Evolutionary conservation across 2,329 filamentous ascomycete genomes (phyloP), one percentile per base, ranked within the genome.

Genomic region (Mariannaea sp.): DNA sequence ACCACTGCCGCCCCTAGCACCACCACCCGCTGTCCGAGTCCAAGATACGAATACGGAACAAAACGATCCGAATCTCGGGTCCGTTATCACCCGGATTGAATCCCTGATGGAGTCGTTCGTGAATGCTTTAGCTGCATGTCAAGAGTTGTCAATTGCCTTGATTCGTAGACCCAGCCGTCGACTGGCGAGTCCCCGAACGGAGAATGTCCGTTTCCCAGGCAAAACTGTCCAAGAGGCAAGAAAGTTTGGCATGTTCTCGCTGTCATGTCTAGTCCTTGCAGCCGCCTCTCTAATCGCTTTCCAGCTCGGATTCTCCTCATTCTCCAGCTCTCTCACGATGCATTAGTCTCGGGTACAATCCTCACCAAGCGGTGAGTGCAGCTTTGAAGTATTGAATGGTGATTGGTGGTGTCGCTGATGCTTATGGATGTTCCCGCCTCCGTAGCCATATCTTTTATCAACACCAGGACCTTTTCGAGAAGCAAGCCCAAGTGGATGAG

Each of bases 401-500:
- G 16, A 7, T n/a, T n/a, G 14, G 22, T 33, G 54, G 53, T 36
- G n/a, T 13, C 7, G 12, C 7, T 19, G 16, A 16, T 33, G 17
- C 44, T 53, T n/a, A 53, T 36, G 1, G 17, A 26, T 17, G 5
- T 17, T n/a, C n/a, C 24, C 19, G 3, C 7, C 9, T 26, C 14
- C 26, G 10, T 38, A 93, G 90, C 56, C 89, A 90, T 64, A 85
- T 95, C 4, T 95, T 87, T 69, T 95, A 95, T 67, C 84, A 89
- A 62, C 81, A 92, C 60, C 83, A 86, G 4, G 80, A 84, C 8
- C 74, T 95, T 0, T 95, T 94, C 65, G 77, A 79, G 16, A 85
- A 77, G 43, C 90, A 94, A 68, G 67, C 71, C 13, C 77, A 83
- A 12, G 88, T 94, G 0, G 86, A 94, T 67, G 77, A 79, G 24